Base-by-base conservation (phyloP, 768 basidiomycete genomes). In the Lactarius tabidus region DNA sequence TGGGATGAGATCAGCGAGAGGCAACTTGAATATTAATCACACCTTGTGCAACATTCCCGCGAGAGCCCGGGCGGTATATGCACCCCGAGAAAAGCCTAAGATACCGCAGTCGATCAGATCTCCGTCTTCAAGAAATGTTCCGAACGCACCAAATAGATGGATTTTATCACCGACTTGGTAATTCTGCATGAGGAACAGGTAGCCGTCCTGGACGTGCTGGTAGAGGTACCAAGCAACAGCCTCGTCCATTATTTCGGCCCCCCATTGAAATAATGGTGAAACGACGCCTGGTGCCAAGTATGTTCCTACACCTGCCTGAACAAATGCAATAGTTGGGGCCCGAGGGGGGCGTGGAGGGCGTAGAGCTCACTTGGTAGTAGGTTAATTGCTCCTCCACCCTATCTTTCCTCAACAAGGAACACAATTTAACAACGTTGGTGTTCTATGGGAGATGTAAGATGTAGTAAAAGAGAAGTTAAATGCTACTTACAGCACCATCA, bases 191-290 rank as follows among this genome's bases (percentile, higher is more conserved):
- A 93, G 75, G 73, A 87, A 93, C 66, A 76, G 78, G 74, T 93
- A 93, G 0, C 91, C 91, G 10, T 82, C 86, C 75, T 85, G 82
- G 26, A 91, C 86, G 74, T 91, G 90, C 1, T 72, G 81, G 60
- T 86, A 85, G 48, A 91, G 77, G 70, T 87, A 91, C 89, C 88
- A 91, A 26, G 91, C 91, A 64, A 91, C 75, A 0, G 88, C 90
- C 57, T 82, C 74, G 69, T 93, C 91, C 45, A 88, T 60, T 5
- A 86, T 70, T 70, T 84, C 84, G 7, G 88, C 90, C 0, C 76
- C 68, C 82, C 84, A 82, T 56, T 78, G 72, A 65, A 84, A 85
- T 8, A 86, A 1, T 1, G 89, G 87, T 0, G 83, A 81, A 26
- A 91, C 85, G n/a, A 84, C 79, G 0, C 89, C 87, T 1, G 89